Evolutionary conservation across 495 filamentous ascomycete species (phyloP).

Genomic region (Penicillium fimorum): DNA sequence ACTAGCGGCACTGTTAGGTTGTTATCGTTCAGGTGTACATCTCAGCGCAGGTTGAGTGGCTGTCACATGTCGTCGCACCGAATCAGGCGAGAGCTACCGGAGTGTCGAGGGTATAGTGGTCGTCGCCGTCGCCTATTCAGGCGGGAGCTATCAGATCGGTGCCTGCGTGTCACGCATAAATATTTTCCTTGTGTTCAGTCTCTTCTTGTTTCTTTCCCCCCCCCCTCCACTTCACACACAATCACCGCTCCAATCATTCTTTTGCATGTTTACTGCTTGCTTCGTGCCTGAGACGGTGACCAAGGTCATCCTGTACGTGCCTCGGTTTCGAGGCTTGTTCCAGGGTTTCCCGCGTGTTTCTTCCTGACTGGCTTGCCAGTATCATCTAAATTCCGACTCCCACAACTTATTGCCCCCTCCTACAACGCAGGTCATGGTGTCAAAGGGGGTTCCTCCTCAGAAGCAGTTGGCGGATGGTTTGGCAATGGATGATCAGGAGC

Average conservation of each 20-base stretch:
- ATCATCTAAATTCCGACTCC: not conserved
- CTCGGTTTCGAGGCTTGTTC: not conserved
- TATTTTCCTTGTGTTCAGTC: not conserved
- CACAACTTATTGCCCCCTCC: not conserved
- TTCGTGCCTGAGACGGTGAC: not conserved
- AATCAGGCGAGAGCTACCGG: not conserved
- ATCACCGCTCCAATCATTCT: not conserved
- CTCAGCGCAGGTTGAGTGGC: not conserved
- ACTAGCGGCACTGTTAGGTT: not conserved
- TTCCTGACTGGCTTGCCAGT: not conserved
- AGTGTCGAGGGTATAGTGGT: not conserved
- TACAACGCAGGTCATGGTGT: not conserved
- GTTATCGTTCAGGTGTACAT: not conserved
- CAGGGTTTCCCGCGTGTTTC: not conserved
- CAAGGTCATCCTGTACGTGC: not conserved
- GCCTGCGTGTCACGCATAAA: not conserved
- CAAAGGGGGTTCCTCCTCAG: not conserved
- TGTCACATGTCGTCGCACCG: not conserved
- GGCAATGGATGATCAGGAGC: constrained; percentile 10
- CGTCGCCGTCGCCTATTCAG: not conserved
- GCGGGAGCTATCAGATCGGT: not conserved
- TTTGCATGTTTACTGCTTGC: not conserved
- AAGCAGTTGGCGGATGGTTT: constrained; percentile 7
- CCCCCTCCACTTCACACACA: not conserved
- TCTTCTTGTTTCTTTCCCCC: not conserved